A percentile compares a stretch with the other conserved stretches of the same genome.
phyloP scores from a whole-genome alignment of 768 basidiomycete species.

The Podaxis sp. region DNA sequence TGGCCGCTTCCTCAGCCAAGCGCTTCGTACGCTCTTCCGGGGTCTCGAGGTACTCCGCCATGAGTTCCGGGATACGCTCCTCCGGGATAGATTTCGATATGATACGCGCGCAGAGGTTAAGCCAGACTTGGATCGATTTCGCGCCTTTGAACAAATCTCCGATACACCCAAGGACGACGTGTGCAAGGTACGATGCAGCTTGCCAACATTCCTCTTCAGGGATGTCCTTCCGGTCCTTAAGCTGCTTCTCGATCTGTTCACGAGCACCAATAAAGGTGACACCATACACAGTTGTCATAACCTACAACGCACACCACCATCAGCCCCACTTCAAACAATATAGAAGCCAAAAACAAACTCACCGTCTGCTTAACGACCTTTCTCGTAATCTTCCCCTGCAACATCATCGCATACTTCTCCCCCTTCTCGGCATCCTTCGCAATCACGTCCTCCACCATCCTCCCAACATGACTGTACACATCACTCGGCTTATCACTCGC shows the following conservation, averaged over 20 bases:
- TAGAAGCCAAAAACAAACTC: slow-evolving; percentile 23
- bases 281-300: slow-evolving; percentile 99
- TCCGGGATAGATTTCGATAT: slow-evolving; percentile 85
- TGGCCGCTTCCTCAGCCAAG: background rate
- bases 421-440: slow-evolving; percentile 54
- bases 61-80: slow-evolving; percentile 55
- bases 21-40: background rate
- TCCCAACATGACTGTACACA: slow-evolving; percentile 90
- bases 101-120: slow-evolving; percentile 78
- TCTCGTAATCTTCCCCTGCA: slow-evolving; percentile 78
- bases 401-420: slow-evolving; percentile 52
- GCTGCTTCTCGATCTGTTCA: slow-evolving; percentile 90
- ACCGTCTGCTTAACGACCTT: slow-evolving; percentile 99
- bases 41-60: slow-evolving; percentile 19
- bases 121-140: slow-evolving; percentile 88
- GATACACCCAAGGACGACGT: slow-evolving; percentile 75
- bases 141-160: slow-evolving; percentile 94
- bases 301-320: slow-evolving; percentile 37
- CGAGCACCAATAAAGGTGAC: slow-evolving; percentile 95
- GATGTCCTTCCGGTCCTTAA: slow-evolving; percentile 74
- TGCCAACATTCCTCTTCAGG: slow-evolving; percentile 71
- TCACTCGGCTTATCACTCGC: slow-evolving; percentile 87
- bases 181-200: slow-evolving; percentile 79
- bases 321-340: background rate
- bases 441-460: slow-evolving; percentile 76